phyloP scores from a whole-genome alignment of 129 eudicot genomes.

The Chrysanthemum makinoi region DNA sequence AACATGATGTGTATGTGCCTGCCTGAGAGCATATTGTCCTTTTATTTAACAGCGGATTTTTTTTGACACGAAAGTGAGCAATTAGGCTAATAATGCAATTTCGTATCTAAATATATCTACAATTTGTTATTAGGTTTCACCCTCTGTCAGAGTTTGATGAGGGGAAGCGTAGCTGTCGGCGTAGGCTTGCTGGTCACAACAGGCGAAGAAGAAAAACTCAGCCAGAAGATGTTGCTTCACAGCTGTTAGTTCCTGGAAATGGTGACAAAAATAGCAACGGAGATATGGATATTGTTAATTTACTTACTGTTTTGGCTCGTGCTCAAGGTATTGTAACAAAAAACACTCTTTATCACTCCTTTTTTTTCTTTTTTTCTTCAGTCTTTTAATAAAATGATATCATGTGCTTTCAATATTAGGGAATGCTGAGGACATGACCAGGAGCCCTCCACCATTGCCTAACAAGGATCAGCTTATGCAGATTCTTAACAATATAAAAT shows the following conservation, averaged over 20 bases:
- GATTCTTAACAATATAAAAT: conserved; percentile 71
- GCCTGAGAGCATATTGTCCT: neutral
- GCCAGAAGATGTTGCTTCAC: conserved; percentile 74
- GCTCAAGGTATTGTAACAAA: conserved; percentile 53
- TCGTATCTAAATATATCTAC: neutral
- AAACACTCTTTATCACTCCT: neutral
- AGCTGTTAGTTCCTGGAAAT: conserved; percentile 41
- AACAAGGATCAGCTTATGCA: conserved; percentile 78
- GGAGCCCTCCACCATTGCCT: conserved; percentile 40
- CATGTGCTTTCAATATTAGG: conserved; percentile 36
- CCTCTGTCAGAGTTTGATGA: conserved; percentile 94
- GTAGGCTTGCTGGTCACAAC: conserved; percentile 98
- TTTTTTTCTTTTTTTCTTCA: neutral
- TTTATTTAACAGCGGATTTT: neutral
- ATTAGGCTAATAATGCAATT: neutral
- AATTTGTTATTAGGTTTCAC: conserved; percentile 65
- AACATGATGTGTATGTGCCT: neutral
- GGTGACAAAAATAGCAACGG: conserved; percentile 47
- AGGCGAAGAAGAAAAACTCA: conserved; percentile 85
- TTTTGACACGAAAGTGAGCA: neutral
- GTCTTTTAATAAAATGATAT: neutral
- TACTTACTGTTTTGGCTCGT: conserved; percentile 66
- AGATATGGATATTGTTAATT: conserved; percentile 67
- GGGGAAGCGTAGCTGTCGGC: conserved; percentile 94
- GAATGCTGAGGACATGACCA: conserved; percentile 43